Base-by-base conservation (phyloP, 805 yeast genomes). In the Teunomyces lycoperdinae region DNA sequence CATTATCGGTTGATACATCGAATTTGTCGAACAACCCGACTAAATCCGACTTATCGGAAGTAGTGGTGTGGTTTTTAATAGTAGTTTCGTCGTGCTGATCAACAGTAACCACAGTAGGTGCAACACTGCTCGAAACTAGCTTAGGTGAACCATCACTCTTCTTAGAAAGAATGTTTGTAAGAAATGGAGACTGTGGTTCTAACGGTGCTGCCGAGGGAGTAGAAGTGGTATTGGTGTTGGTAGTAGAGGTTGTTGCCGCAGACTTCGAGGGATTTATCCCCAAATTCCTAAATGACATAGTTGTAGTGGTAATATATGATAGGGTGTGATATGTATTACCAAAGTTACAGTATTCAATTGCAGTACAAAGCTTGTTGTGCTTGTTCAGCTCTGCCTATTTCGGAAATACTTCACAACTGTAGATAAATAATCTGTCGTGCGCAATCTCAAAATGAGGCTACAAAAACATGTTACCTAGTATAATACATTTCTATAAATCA, bases 201-300 rank as follows among this genome's bases (percentile, higher is more conserved):
- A 50, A 26, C 29, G 50, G n/a, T 10, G 48, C 24, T 8, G 54
- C 16, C 39, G 55, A 52, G 1, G 58, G 51, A 5, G 57, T 46
- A 17, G 49, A 61, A 3, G 61, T 53, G 11, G 70, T 62, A 47
- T 57, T 67, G 32, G 66, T 58, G 42, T 68, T 68, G 17, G 73
- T 66, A 6, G 76, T 71, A 13, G 75, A 70, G 2, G 76, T 71
- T 2, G 77, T 72, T 14, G 77, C 68, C 8, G 68, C 61, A 3
- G 77, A 57, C 52, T 73, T 73, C 24, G 69, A 56, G 17, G 71
- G 58, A 49, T 61, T 72, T 53, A 70, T 71, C 9, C 63, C 60
- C 45, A 65, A 54, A 42, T 60, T 64, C 44, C 58, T 64, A 50
- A 58, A 62, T 24, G 70, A 52, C 73, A 66, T 33, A 26, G 16